Evolutionary conservation across 768 basidiomycete species (phyloP), one percentile per base, ranked within the genome.

Genomic region (Psilocybe cubensis): DNA sequence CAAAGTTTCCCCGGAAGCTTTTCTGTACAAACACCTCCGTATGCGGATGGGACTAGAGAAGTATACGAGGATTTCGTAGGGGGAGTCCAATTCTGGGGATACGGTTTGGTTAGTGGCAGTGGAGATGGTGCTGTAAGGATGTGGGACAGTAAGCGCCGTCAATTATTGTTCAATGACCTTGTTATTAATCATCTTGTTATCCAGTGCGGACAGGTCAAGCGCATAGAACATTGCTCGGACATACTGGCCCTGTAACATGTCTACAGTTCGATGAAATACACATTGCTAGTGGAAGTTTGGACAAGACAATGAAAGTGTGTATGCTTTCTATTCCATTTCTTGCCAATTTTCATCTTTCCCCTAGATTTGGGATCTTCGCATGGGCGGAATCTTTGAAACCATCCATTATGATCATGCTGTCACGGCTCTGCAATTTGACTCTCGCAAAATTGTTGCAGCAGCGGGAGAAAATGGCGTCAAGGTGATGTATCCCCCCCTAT

Each of bases 31-130:
- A 95, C 86, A 0, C 94, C 95, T 23, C 91, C 93, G 1, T 92
- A 85, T 61, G 86, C 91, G 0, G 95, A 97, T 69, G 94, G 94
- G 4, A 91, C 85, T 57, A 93, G 91, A 88, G 94, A 96, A 58
- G 87, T 93, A 83, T 97, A 96, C 70, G 87, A 95, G 70, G 96
- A 99, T 72, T 98, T 96, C 69, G 94, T 99, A 7, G 97, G 97
- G 2, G 94, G 91, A 3, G 90, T 98, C 41, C 97, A 98, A 70
- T 98, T 98, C 70, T 98, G 97, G 96, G 96, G 95, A 3, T 96
- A 97, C 69, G 97, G 94, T 1, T 82, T 99, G 31, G 94, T 98
- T 4, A 97, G 94, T 63, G 97, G 96, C 1, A 97, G 94, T 65
- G 96, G 94, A 1, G 97, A 99, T 70, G 95, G 96, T 33, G 96